These are phyloP conservation scores for Ilex aquifolium DNA, from an alignment of 257 asterid genomes.

Conservation along the genomic window DNA sequence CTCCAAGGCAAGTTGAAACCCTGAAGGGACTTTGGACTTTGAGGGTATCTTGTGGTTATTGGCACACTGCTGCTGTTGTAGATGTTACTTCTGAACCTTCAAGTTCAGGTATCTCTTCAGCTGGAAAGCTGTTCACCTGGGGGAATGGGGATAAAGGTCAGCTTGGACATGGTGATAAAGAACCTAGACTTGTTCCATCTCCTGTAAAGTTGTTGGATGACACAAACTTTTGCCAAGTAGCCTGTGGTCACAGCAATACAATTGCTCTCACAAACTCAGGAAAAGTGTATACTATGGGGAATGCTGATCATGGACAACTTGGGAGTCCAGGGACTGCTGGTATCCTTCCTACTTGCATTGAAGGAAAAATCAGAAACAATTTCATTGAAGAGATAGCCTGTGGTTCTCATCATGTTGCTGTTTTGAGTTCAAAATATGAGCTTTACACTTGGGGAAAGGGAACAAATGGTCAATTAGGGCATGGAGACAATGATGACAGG, in stretches of 20 bases:
- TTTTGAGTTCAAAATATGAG: conserved; percentile 49
- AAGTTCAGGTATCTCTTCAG: conserved; percentile 19
- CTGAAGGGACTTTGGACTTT: conserved; percentile 43
- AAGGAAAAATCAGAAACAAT: conserved; percentile 37
- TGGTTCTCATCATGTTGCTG: conserved; percentile 68
- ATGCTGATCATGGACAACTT: conserved; percentile 33
- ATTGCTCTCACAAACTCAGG: conserved; percentile 65
- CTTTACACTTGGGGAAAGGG: conserved; percentile 80
- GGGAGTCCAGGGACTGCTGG: conserved; percentile 32
- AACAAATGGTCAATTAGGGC: conserved; percentile 64
- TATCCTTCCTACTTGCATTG: conserved; percentile 28
- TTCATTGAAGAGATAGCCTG: conserved; percentile 55
- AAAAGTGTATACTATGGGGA: conserved; percentile 58
- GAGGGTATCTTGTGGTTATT: conserved; percentile 60
- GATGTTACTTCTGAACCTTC: conserved; percentile 29
- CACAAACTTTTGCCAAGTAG: conserved; percentile 44
- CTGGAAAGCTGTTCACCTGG: conserved; percentile 69
- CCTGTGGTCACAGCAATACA: conserved; percentile 65
- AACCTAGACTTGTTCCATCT: conserved; percentile 35
- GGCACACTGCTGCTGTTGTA: conserved; percentile 80
- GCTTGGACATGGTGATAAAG: conserved; percentile 65
- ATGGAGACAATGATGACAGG: conserved; percentile 49
- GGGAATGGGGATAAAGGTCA: conserved; percentile 74
- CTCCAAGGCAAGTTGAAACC: conserved; percentile 57
- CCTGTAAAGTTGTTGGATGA: conserved; percentile 25